A percentile compares a stretch with the other conserved stretches of the same genome.
Conservation (phyloP, 306 rosid species). For the Delonix regia region DNA sequence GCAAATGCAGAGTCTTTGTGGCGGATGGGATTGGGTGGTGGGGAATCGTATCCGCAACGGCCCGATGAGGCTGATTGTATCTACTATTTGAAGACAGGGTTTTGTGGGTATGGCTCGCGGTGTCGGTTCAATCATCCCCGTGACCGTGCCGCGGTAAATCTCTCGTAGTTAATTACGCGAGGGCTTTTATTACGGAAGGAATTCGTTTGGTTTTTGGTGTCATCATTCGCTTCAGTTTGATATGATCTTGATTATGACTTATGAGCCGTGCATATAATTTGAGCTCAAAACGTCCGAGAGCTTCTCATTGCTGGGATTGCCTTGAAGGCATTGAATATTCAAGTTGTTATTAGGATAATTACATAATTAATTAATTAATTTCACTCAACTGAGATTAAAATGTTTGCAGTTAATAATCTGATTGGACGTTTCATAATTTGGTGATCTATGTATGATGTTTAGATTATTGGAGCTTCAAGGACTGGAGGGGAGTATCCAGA, state of each 20-base stretch:
- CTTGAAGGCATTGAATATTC: constrained; percentile 20
- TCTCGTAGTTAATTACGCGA: constrained; percentile 19
- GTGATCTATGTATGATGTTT: constrained; percentile 32
- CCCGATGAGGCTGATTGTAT: constrained; percentile 83
- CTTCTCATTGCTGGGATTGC: constrained; percentile 20
- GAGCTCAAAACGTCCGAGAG: constrained; percentile 19
- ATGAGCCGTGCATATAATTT: constrained; percentile 30
- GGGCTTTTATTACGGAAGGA: constrained; percentile 25
- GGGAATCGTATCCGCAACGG: constrained; percentile 81
- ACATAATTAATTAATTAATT: background rate
- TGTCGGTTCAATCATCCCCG: constrained; percentile 97
- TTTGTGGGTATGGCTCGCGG: constrained; percentile 88
- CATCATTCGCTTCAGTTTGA: constrained; percentile 42
- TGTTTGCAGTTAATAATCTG: constrained; percentile 25
- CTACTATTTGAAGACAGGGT: constrained; percentile 88
- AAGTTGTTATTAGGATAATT: constrained; percentile 3
- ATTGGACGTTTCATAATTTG: constrained; percentile 38
- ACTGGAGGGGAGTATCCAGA: constrained; percentile 74
- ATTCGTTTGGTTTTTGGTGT: constrained; percentile 30
- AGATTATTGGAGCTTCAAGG: constrained; percentile 82
- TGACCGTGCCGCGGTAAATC: constrained; percentile 74
- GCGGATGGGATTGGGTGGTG: constrained; percentile 67
- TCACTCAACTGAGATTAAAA: constrained; percentile 24
- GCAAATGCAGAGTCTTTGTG: constrained; percentile 72
- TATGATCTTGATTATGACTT: constrained; percentile 46